Evolutionary conservation across 1,284 basidiomycete genomes (phyloP).

Genomic region (Butyriboletus pseudospeciosus): DNA sequence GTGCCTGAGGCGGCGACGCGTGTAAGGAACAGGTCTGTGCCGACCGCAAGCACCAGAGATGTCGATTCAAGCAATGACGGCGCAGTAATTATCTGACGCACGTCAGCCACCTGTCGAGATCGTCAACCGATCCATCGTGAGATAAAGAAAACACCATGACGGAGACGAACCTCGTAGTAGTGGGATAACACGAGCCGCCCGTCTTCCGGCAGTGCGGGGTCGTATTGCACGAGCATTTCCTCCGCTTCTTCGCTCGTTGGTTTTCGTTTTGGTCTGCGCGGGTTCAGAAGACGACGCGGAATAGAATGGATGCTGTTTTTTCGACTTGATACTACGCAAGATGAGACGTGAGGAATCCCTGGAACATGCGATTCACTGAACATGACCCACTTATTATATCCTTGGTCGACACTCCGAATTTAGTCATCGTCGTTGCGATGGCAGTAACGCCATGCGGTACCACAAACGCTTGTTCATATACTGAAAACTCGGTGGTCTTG

Average conservation of each 20-base stretch:
- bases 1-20: slow-evolving; percentile 82
- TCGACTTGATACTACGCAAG: slow-evolving; percentile 63
- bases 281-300: slow-evolving; percentile 75
- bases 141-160: neutral
- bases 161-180: slow-evolving; percentile 56
- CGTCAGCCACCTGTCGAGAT: slow-evolving; percentile 56
- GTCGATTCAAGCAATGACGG: slow-evolving; percentile 91
- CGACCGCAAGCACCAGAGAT: slow-evolving; percentile 81
- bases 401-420: slow-evolving; percentile 83
- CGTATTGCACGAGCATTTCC: slow-evolving; percentile 83
- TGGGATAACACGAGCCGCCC: slow-evolving; percentile 76
- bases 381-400: slow-evolving; percentile 71
- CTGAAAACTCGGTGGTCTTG: slow-evolving; percentile 48
- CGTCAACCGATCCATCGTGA: neutral
- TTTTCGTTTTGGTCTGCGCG: slow-evolving; percentile 78
- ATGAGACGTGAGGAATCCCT: neutral
- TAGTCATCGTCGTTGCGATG: slow-evolving; percentile 73
- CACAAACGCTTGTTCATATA: slow-evolving; percentile 68
- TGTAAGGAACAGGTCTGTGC: slow-evolving; percentile 84
- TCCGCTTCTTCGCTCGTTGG: slow-evolving; percentile 77
- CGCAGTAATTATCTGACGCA: slow-evolving; percentile 63
- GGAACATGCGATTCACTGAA: neutral
- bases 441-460: slow-evolving; percentile 67
- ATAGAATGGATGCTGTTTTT: slow-evolving; percentile 74
- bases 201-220: slow-evolving; percentile 72